Conservation (phyloP, 495 filamentous ascomycete genomes). For the Chaetomium cochliodes region DNA sequence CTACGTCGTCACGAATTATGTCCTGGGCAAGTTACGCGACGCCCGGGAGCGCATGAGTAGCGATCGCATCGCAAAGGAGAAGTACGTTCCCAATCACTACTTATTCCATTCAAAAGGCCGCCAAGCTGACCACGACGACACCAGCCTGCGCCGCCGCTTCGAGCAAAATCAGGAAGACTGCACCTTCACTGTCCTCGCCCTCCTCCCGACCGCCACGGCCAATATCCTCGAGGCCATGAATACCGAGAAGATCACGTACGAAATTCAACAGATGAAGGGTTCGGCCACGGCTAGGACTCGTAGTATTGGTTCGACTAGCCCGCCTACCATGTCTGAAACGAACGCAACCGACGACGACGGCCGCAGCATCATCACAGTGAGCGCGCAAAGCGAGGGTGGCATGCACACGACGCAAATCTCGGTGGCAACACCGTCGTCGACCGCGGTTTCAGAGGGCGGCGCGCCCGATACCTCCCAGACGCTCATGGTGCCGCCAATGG, state of each 20-base stretch:
- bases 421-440: slow-evolving; percentile 45
- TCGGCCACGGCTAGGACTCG: slow-evolving; percentile 61
- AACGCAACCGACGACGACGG: slow-evolving; percentile 71
- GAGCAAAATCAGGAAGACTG: slow-evolving; percentile 99
- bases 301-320: slow-evolving; percentile 58
- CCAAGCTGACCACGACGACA: slow-evolving; percentile 20
- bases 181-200: slow-evolving; percentile 94
- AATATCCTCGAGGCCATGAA: slow-evolving; percentile 85
- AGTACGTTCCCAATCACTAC: slow-evolving; percentile 55
- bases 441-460: slow-evolving; percentile 32
- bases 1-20: slow-evolving; percentile 91
- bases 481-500: slow-evolving; percentile 25
- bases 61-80: slow-evolving; percentile 92
- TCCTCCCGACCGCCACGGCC: slow-evolving; percentile 85
- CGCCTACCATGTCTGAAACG: slow-evolving; percentile 66
- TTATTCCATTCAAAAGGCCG: background rate
- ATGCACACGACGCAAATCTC: slow-evolving; percentile 74
- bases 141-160: slow-evolving; percentile 87
- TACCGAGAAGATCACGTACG: slow-evolving; percentile 83
- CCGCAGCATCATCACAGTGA: slow-evolving; percentile 64
- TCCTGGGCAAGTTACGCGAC: slow-evolving; percentile 83
- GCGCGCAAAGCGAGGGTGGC: slow-evolving; percentile 72
- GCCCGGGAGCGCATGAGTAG: slow-evolving; percentile 91
- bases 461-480: slow-evolving; percentile 40
- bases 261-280: slow-evolving; percentile 91